Evolutionary conservation across 2,329 filamentous ascomycete species (phyloP), one percentile per base, ranked within the genome.

Genomic region (Sarocladiaceae sp.): DNA sequence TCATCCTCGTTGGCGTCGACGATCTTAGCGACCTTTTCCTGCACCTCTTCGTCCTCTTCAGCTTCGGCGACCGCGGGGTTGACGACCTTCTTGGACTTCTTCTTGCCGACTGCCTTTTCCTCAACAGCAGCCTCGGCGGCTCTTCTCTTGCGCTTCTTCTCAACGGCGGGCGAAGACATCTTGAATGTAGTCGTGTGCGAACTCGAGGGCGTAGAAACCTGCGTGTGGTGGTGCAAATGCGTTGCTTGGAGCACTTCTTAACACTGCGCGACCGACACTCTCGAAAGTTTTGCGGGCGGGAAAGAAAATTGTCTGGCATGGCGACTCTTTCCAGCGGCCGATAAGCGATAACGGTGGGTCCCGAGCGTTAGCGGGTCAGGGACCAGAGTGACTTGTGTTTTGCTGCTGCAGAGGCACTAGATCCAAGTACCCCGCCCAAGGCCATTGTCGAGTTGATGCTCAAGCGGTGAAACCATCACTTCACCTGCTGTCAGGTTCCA

Each of bases 121-220:
- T 59, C 54, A 31, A 60, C 59, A 42, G 61, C 56, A 10, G 64
- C 58, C 53, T 70, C 65, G 50, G 61, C 63, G 54, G 64, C 67
- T 58, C 64, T 69, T 53, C 68, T 66, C 57, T 71, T 73, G 54
- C 75, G 69, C 66, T 77, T 78, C 58, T 76, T 77, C 61, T 59
- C 69, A 44, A 65, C 59, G 42, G 62, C 58, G 54, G 62, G 57
- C 55, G 63, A 59, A 58, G 66, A 63, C 69, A 71, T 71, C 12
- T 51, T 66, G 54, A 52, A 39, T 26, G 8, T 51, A n/a, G n/a
- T n/a, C n/a, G n/a, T n/a, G n/a, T n/a, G 44, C 46, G 48, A 17
- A 17, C 15, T 36, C 23, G 29, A 18, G 20, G 28, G 23, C 7
- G 36, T 36, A 22, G 25, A 39, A 40, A 22, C 20, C 15, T 13